A percentile compares a stretch with the other conserved stretches of the same genome.
These are phyloP conservation scores for Cavenderia fasciculata DNA, from an alignment of 78 protist species.

Conservation along the genomic window DNA sequence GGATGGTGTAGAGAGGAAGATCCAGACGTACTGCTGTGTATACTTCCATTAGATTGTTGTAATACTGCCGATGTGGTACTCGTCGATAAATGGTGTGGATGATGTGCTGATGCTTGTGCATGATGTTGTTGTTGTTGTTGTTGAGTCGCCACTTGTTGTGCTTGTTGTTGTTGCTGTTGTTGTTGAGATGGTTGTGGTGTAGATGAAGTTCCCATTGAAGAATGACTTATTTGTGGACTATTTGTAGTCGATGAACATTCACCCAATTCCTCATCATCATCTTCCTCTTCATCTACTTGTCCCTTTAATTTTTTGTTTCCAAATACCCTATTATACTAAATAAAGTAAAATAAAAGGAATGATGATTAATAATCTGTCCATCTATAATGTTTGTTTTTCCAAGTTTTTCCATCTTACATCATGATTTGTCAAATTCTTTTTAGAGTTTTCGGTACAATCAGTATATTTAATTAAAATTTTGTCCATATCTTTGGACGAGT, in stretches of 20 bases:
- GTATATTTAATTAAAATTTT: constrained; percentile 70
- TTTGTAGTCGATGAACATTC: constrained; percentile 46
- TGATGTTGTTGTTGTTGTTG: constrained; percentile 32
- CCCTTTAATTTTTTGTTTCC: constrained; percentile 45
- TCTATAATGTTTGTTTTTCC: no score
- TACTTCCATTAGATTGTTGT: neutral
- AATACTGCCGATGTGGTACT: neutral
- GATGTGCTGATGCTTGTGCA: neutral
- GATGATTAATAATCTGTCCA: no score
- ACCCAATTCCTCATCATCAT: constrained; percentile 42
- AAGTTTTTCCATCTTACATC: constrained; percentile 27
- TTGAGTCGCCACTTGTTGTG: constrained; percentile 18
- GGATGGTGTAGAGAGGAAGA: neutral
- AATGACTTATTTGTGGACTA: neutral
- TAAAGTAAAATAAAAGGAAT: no score
- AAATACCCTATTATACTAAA: constrained; percentile 48
- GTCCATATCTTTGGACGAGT: constrained; percentile 74
- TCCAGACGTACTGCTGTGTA: neutral
- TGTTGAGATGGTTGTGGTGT: neutral
- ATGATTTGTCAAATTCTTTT: constrained; percentile 55
- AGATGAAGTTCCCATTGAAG: neutral
- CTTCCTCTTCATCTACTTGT: constrained; percentile 38
- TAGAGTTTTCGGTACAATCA: constrained; percentile 29
- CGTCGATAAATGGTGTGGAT: neutral
- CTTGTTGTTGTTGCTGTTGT: constrained; percentile 3